Base-by-base conservation (phyloP, 352 stramenopile genomes). In the Globisporangium acanthophoron region DNA sequence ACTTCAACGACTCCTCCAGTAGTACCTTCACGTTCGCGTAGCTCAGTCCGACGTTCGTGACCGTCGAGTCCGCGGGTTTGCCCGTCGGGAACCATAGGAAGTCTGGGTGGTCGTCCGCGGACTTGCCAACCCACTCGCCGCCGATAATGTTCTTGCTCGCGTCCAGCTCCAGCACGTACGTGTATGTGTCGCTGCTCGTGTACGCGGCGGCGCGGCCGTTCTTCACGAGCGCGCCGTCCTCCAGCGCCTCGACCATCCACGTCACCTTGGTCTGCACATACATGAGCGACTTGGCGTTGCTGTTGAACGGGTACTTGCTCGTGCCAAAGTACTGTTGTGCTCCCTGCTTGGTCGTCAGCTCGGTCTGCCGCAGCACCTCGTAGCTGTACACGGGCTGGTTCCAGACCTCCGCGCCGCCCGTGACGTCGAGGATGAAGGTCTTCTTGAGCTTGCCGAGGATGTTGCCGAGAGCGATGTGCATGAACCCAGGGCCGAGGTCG, bases 351-450 rank as follows among this genome's bases (percentile, higher is more conserved):
- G 74, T 59, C 15, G 65, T 58, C 52, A 83, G 60, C 43, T 80
- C 66, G 16, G 54, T 60, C 33, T 49, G 20, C 58, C 69, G 51
- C 31, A 59, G 21, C 21, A 83, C 56, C 40, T 73, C 55, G 57
- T 79, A 81, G 52, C 71, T 69, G 41, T 73, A 65, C 44, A 89
- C 67, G 8, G 77, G 77, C 54, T 85, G 74, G 67, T 89, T 87
- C 75, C 77, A 87, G n/a, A 88, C 76, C 53, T 61, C 53, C 9
- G 56, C 35, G 29, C 51, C 56, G 4, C 41, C 61, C 12, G 40
- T 11, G 40, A 64, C 58, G 18, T 67, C 61, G 12, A 66, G 35
- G 39, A 66, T 58, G 56, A 67, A 54, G 11, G 56, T 41, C 39
- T 59, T 24, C 20, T 59, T 47, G 51, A 61, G 35, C 37, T 47